Evolutionary conservation across 345 rosid species (phyloP).

Genomic region (Melaleuca alternifolia): DNA sequence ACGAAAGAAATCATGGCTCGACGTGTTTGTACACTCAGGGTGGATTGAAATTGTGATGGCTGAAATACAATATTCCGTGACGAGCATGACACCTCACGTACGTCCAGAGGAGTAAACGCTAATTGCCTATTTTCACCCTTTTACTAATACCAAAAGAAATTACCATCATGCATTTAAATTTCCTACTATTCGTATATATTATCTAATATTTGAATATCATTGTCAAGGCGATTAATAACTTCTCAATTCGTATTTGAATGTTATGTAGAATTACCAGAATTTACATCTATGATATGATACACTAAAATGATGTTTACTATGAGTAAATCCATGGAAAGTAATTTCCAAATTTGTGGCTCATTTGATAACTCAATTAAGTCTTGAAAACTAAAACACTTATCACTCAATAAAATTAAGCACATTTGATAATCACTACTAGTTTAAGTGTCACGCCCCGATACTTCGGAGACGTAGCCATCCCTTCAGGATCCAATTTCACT

Average conservation of each 20-base stretch:
- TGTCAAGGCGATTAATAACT: neutral
- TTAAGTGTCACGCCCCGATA: no score
- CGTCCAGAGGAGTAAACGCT: neutral
- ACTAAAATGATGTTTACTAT: neutral
- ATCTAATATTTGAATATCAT: neutral
- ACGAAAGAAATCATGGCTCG: neutral
- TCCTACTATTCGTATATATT: neutral
- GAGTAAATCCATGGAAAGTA: no score
- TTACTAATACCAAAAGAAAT: neutral
- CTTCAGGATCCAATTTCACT: no score
- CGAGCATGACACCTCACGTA: no score
- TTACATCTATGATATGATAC: neutral
- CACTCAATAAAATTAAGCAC: neutral
- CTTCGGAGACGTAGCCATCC: no score
- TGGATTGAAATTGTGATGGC: no score
- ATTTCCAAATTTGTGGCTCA: accelerated
- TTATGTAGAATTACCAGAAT: neutral
- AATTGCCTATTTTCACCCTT: accelerated
- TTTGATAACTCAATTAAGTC: neutral
- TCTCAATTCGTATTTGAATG: no score
- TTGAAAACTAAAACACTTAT: neutral
- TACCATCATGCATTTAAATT: no score
- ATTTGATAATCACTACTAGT: neutral
- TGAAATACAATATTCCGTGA: neutral
- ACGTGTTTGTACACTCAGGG: no score